phyloP scores from a whole-genome alignment of 2,329 filamentous ascomycete genomes.

The Apiospora malaysiana region DNA sequence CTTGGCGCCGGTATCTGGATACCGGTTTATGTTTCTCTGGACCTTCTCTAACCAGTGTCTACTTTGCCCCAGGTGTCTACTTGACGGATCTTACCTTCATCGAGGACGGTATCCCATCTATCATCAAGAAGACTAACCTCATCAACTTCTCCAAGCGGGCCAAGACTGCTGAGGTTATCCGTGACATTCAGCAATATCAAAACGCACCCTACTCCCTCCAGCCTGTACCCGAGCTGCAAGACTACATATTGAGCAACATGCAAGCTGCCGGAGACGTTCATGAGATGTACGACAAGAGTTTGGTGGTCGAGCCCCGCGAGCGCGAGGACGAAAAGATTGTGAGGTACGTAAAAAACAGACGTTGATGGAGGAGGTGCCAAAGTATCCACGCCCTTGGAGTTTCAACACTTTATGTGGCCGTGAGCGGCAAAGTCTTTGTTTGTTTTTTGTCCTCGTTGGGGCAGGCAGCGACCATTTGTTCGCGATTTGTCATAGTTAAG shows the following conservation, averaged over 20 bases:
- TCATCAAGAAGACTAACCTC: constrained; percentile 93
- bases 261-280: constrained; percentile 94
- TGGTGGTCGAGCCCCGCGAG: constrained; percentile 92
- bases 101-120: constrained; percentile 94
- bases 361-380: constrained; percentile 34
- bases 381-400: constrained; percentile 32
- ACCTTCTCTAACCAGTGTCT: constrained; percentile 9
- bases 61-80: constrained; percentile 74
- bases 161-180: constrained; percentile 97
- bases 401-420: constrained; percentile 23
- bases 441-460: constrained; percentile 16
- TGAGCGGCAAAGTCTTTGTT: constrained; percentile 20
- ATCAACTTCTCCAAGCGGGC: constrained; percentile 99
- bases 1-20: not conserved
- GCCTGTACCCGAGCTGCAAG: constrained; percentile 88
- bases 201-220: constrained; percentile 95
- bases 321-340: constrained; percentile 99
- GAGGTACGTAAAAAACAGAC: constrained; percentile 68
- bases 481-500: constrained; percentile 18
- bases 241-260: constrained; percentile 97
- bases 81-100: constrained; percentile 98
- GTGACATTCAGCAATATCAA: constrained; percentile 98
- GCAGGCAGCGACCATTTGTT: constrained; percentile 25
- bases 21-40: not conserved
- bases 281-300: constrained; percentile 98